A percentile compares a stretch with the other conserved stretches of the same genome.
Conservation (phyloP, 257 asterid species). For the Solanum virginianum region DNA sequence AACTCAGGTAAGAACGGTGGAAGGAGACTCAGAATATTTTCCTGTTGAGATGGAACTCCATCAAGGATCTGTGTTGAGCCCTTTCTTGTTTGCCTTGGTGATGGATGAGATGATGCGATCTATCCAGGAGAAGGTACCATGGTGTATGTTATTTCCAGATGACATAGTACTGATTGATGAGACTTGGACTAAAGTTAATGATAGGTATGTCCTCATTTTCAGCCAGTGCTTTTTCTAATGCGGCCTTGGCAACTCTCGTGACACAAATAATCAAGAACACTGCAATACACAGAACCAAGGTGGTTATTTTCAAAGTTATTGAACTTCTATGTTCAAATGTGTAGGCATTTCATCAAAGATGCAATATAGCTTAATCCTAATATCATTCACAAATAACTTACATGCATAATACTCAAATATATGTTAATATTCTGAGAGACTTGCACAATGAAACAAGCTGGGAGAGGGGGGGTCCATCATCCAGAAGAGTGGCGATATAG, state of each 20-base stretch:
- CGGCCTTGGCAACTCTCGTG: constrained; percentile 13
- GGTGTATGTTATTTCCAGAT: too few relatives aligned
- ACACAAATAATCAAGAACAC: constrained; percentile 46
- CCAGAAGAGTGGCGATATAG: too few relatives aligned
- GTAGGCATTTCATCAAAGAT: neutral
- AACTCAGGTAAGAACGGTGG: too few relatives aligned
- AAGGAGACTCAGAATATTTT: too few relatives aligned
- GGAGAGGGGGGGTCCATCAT: too few relatives aligned
- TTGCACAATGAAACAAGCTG: neutral
- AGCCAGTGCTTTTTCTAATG: constrained; percentile 17
- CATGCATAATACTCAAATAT: neutral
- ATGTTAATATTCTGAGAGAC: neutral
- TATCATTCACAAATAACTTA: neutral
- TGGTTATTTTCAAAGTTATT: neutral
- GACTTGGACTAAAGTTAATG: too few relatives aligned
- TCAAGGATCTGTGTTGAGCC: too few relatives aligned
- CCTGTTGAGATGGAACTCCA: too few relatives aligned
- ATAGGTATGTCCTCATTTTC: constrained; percentile 20
- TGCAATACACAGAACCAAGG: constrained; percentile 20
- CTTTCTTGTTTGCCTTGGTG: too few relatives aligned
- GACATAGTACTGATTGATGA: too few relatives aligned
- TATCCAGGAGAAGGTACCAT: too few relatives aligned
- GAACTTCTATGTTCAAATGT: neutral
- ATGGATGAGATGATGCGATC: too few relatives aligned
- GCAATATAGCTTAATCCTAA: neutral